Conservation (phyloP, 2,329 filamentous ascomycete genomes). For the Chaetomiaceae sp. region DNA sequence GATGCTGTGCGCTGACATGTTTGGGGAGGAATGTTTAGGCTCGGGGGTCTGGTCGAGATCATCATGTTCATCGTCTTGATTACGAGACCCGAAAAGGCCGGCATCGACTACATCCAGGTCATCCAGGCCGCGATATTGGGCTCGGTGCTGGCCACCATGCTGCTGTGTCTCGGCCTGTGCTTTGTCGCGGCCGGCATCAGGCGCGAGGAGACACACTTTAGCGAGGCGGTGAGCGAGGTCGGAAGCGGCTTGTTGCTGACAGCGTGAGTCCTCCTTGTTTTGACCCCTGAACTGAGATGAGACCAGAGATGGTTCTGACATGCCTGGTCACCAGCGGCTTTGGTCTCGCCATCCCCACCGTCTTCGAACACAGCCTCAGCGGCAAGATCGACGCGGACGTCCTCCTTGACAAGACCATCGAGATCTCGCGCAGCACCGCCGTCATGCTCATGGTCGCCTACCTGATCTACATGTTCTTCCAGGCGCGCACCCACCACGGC, state of each 20-base stretch:
- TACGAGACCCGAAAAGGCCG: conserved; percentile 14
- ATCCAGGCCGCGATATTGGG: conserved; percentile 80
- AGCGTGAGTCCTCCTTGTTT: conserved; percentile 57
- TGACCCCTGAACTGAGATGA: no score
- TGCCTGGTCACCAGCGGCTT: conserved; percentile 45
- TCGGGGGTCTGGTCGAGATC: conserved; percentile 75
- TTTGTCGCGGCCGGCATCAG: conserved; percentile 72
- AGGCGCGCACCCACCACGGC: conserved; percentile 70
- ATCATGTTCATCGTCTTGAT: conserved; percentile 77
- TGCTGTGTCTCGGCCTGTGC: conserved; percentile 74
- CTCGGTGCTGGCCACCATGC: conserved; percentile 74
- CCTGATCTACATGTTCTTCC: conserved; percentile 63
- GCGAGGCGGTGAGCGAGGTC: conserved; percentile 71
- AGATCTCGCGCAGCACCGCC: conserved; percentile 66
- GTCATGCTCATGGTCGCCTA: conserved; percentile 69
- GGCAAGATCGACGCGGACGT: conserved; percentile 28
- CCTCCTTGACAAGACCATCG: conserved; percentile 50
- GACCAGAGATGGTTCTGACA: no score
- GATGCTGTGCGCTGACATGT: no score
- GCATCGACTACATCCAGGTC: conserved; percentile 54
- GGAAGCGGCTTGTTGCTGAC: conserved; percentile 73
- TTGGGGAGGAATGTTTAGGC: no score
- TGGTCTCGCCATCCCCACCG: conserved; percentile 47
- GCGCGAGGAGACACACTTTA: conserved; percentile 65
- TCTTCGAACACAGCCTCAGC: conserved; percentile 50